Base-by-base conservation (phyloP, 2,329 filamentous ascomycete species). In the Phaeosphaeriaceae sp. region DNA sequence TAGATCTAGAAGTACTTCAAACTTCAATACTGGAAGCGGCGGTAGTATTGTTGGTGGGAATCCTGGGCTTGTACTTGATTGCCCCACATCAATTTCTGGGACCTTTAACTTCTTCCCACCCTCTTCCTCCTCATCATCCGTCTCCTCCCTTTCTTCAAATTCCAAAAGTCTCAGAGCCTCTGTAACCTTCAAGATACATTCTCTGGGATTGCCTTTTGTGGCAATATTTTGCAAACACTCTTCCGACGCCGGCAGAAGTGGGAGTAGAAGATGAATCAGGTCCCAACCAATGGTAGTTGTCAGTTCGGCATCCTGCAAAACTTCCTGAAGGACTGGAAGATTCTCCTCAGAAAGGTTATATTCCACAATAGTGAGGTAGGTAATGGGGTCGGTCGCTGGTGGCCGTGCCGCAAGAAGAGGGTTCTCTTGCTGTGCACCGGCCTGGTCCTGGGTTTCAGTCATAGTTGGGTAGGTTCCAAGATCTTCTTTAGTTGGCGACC, bases 261-360 rank as follows among this genome's bases (percentile, higher is more conserved):
- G 80, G 18, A 92, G 79, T 4, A 94, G 81, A 64, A 90, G 83
- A 66, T 89, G 87, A 17, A 94, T 87, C 42, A 93, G 76, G 69
- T 94, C 90, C 90, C 90, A 94, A 41, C 90, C 90, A 62, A 93
- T 92, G 48, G 90, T 87, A 52, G 83, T 83, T 2, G 88, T 90
- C 48, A 92, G 77, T 49, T 83, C 79, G 8, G 80, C 77, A 78
- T 90, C 85, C 69, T 88, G 83, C 15, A 90, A 78, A 29, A 89
- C 83, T 17, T 87, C 80, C 60, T 90, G 83, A 37, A 93, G 79
- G 3, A 83, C 76, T 1, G 88, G 86, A 35, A 93, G 77, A 52
- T 87, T 80, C 50, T 87, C 84, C 15, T 84, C 80, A 4, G 81
- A 85, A 37, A 92, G 78, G 59, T 89, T 87, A 72, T 88, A 85